Base-by-base conservation (phyloP, 345 rosid genomes). In the Eucalyptus curtisii region DNA sequence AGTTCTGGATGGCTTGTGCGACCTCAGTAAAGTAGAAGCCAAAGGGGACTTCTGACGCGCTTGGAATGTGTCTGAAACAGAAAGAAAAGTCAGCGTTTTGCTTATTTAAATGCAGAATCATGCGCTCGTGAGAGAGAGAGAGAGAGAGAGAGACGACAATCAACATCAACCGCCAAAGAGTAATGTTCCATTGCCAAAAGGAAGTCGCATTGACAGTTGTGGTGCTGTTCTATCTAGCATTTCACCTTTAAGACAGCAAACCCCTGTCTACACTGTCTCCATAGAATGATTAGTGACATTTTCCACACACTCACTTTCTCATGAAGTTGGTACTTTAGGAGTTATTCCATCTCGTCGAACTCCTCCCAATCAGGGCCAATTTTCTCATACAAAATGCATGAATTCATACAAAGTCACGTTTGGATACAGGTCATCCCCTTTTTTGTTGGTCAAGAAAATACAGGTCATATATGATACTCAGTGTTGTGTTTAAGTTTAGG, bases 41-140 rank as follows among this genome's bases (percentile, higher is more conserved):
- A 66, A 30, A 30, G 96, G 92, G 87, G 89, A 90, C 52, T 85
- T 91, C 91, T 91, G 90, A 90, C 87, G 94, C 87, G 94, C 97
- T 92, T 96, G 93, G 90, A 93, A 95, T 82, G 94, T 89, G 80
- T 95, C 99, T 96, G 92, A 89, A 86, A 88, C 88, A 86, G 79
- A 33, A 71, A 89, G 53, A 30, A 49, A 52, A 79, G 86, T 85
- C 37, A 40, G 16, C 40, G 10, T 50, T n/a, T 24, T 33, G 59
- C 27, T 33, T 53, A 33, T 20, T 24, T 33, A 86, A 33, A 9
- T 50, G 82, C 82, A 37, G 45, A 76, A 76, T 25, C 84, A 76
- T 11, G 47, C 2, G 30, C 15, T 76, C 15, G 5, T 3, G 82
- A 5, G 82, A 13, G 64, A 25, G 64, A 10, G 64, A 9, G 61